Evolutionary conservation across 768 basidiomycete genomes (phyloP), one percentile per base, ranked within the genome.

Genomic region (Mycena albidolilacea): DNA sequence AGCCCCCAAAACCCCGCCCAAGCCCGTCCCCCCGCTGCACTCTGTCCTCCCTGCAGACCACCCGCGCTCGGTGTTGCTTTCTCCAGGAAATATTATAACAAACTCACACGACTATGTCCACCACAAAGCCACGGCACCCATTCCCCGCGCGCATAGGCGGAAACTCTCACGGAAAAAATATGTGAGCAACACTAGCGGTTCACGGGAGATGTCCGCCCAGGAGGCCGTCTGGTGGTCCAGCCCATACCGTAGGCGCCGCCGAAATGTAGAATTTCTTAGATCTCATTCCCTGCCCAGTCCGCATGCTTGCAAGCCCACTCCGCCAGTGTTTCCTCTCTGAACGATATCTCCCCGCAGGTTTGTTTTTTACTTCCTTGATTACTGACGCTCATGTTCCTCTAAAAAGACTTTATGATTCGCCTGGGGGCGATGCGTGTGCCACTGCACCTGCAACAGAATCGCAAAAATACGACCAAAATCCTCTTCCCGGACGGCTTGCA

Each of bases 151-250:
- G 66, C 82, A 76, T 57, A 81, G 73, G 67, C 77, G 73, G 74
- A 76, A 77, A 60, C 37, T 57, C 23, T 75, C 70, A 39, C 69
- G 70, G 58, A 70, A 63, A 38, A 58, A 46, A 54, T 60, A 58
- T 11, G 54, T 12, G 12, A 66, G 67, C 7, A 77, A 80, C 41
- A 50, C 81, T 58, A 87, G 89, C 71, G 64, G 68, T 17, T 87
- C 86, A 14, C 85, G 92, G 41, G 84, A 84, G 69, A 95, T 95
- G 94, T 86, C 88, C 0, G 76, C 78, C 52, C 83, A 89, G 76
- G 93, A 95, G 82, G 84, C 88, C 75, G 80, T 80, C 37, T 93
- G 91, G 89, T 92, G 89, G 89, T 87, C 92, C 12, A 93, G 89
- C 78, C 93, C 94, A 67, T 96, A 95, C 81, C 85, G 94, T 95